A percentile compares a stretch with the other conserved stretches of the same genome.
Evolutionary conservation across 2,329 filamentous ascomycete genomes (phyloP).

Genomic region (Dissoconium aciculare): DNA sequence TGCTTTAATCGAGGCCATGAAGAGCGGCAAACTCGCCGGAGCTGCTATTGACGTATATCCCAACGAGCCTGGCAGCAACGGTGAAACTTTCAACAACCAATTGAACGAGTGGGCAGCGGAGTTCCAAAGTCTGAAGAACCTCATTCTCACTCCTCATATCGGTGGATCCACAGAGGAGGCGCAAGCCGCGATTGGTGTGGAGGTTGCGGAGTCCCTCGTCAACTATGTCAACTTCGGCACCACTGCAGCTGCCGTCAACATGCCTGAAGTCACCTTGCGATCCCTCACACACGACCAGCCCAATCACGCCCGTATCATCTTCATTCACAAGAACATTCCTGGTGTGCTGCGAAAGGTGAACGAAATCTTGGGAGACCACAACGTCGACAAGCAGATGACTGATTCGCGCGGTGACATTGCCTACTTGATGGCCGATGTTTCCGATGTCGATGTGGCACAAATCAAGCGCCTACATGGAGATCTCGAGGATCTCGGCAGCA

Average conservation of each 20-base stretch:
- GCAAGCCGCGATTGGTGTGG: conserved; percentile 85
- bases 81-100: conserved; percentile 77
- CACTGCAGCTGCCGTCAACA: conserved; percentile 83
- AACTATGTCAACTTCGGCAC: conserved; percentile 92
- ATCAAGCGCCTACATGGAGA: conserved; percentile 76
- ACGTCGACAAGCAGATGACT: conserved; percentile 97
- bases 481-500: conserved; percentile 52
- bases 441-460: conserved; percentile 62
- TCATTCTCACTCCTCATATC: conserved; percentile 93
- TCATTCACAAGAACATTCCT: conserved; percentile 91
- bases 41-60: conserved; percentile 96
- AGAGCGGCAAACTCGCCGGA: conserved; percentile 72
- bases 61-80: conserved; percentile 82
- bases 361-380: conserved; percentile 84
- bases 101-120: conserved; percentile 79
- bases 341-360: conserved; percentile 93
- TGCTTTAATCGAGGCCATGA: conserved; percentile 75
- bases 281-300: conserved; percentile 81
- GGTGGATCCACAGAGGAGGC: conserved; percentile 96
- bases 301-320: conserved; percentile 83
- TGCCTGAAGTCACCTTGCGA: conserved; percentile 86
- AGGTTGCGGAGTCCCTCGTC: conserved; percentile 77
- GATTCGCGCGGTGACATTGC: conserved; percentile 88
- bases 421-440: conserved; percentile 96
- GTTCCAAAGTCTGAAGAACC: conserved; percentile 69